Conservation (phyloP, 148 eudicot species). For the Drosera capensis region DNA sequence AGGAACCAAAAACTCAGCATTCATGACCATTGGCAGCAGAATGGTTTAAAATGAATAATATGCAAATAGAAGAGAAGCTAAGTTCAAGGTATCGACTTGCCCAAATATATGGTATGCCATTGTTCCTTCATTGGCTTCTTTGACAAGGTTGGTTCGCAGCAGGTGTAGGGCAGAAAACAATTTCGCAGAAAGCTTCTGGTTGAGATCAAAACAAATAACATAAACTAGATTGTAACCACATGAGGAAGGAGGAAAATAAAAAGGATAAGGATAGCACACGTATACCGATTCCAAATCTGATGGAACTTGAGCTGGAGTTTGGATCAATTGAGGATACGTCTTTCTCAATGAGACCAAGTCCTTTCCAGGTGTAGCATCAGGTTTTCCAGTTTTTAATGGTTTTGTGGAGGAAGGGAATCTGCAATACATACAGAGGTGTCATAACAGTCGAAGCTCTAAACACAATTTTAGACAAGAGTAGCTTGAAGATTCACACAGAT, state of each 20-base stretch:
- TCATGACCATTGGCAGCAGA: neutral
- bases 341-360: conserved; percentile 28
- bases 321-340: conserved; percentile 25
- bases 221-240: neutral
- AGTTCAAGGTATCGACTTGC: conserved; percentile 21
- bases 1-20: neutral
- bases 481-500: too few species aligned
- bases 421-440: conserved; percentile 8
- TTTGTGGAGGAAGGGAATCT: conserved; percentile 56
- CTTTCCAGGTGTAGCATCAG: conserved; percentile 44
- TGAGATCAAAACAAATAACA: conserved; percentile 2
- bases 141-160: conserved; percentile 40
- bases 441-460: neutral
- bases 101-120: conserved; percentile 58
- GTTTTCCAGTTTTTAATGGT: conserved; percentile 29
- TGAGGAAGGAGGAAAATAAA: neutral
- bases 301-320: conserved; percentile 25
- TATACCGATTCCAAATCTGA: conserved; percentile 29
- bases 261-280: neutral
- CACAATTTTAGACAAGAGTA: neutral
- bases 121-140: conserved; percentile 46
- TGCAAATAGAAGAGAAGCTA: neutral
- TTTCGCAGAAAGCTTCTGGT: conserved; percentile 54
- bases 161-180: conserved; percentile 38
- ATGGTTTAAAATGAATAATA: neutral